A percentile compares a stretch with the other conserved stretches of the same genome.
Conservation (phyloP, 2,329 filamentous ascomycete genomes). For the Colletotrichum magnum region DNA sequence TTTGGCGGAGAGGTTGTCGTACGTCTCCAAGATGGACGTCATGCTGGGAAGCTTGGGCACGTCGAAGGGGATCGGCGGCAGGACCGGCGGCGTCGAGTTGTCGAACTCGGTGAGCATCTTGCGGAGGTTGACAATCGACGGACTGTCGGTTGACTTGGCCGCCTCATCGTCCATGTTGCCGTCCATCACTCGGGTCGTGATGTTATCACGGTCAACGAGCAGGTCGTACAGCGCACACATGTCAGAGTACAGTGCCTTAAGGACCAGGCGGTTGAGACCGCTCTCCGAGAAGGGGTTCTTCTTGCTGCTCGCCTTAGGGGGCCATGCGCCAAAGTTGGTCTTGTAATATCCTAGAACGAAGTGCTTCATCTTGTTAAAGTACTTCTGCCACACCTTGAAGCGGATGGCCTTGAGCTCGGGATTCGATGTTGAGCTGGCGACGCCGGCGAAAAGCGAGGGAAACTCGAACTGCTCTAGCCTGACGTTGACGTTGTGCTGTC, state of each 20-base stretch:
- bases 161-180: slow-evolving; percentile 65
- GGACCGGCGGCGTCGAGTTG: slow-evolving; percentile 87
- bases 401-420: slow-evolving; percentile 82
- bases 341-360: slow-evolving; percentile 80
- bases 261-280: slow-evolving; percentile 86
- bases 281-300: slow-evolving; percentile 91
- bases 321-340: slow-evolving; percentile 78
- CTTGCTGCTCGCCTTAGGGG: slow-evolving; percentile 90
- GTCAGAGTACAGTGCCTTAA: slow-evolving; percentile 87
- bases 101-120: slow-evolving; percentile 91
- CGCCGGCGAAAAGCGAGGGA: slow-evolving; percentile 88
- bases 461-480: slow-evolving; percentile 93
- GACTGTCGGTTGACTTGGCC: slow-evolving; percentile 63
- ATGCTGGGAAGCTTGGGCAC: slow-evolving; percentile 83
- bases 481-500: slow-evolving; percentile 77
- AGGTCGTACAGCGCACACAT: slow-evolving; percentile 90
- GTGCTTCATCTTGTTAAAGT: slow-evolving; percentile 81
- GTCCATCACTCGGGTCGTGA: slow-evolving; percentile 85
- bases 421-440: slow-evolving; percentile 85
- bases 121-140: slow-evolving; percentile 79
- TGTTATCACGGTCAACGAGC: slow-evolving; percentile 81
- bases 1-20: slow-evolving; percentile 75
- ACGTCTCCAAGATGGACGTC: slow-evolving; percentile 74
- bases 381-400: slow-evolving; percentile 86
- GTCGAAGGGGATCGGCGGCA: slow-evolving; percentile 93